Conservation (phyloP, 2,329 filamentous ascomycete genomes). For the Biscogniauxia sp. region DNA sequence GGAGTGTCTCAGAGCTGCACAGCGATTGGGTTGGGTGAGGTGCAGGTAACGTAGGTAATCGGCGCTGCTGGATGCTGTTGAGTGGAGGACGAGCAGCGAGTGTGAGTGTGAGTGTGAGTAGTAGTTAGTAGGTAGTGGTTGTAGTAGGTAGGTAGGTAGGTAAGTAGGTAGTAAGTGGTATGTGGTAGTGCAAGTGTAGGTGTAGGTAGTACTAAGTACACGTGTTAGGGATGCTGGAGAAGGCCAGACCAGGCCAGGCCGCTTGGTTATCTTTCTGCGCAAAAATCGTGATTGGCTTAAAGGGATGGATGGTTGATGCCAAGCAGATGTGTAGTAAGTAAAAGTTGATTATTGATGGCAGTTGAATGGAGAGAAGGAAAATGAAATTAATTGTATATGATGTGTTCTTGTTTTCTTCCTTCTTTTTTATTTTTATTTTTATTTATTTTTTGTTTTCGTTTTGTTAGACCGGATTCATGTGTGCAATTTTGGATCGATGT, state of each 20-base stretch:
- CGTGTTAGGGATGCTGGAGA: background rate
- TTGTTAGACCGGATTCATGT: background rate
- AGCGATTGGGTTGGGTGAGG: background rate
- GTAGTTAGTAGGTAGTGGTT: too few species aligned
- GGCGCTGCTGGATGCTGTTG: background rate
- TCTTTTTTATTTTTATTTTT: background rate
- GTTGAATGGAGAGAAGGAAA: background rate
- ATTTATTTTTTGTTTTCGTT: background rate
- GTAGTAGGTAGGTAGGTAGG: too few species aligned
- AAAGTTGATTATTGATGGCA: background rate
- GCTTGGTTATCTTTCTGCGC: too few species aligned
- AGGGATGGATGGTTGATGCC: background rate
- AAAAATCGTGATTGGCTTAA: too few species aligned
- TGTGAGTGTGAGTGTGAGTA: too few species aligned
- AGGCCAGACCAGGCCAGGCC: too few species aligned
- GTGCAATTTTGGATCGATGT: too few species aligned
- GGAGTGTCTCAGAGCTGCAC: conserved; percentile 17
- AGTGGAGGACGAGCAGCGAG: background rate
- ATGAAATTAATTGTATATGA: too few species aligned
- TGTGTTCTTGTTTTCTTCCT: too few species aligned
- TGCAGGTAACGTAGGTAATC: background rate
- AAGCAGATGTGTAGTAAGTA: background rate
- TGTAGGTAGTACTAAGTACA: background rate
- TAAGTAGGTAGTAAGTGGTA: too few species aligned
- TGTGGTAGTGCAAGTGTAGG: too few species aligned